These are phyloP conservation scores for Uronychia setigera DNA, from an alignment of 73 alveolate species.

Conservation along the genomic window DNA sequence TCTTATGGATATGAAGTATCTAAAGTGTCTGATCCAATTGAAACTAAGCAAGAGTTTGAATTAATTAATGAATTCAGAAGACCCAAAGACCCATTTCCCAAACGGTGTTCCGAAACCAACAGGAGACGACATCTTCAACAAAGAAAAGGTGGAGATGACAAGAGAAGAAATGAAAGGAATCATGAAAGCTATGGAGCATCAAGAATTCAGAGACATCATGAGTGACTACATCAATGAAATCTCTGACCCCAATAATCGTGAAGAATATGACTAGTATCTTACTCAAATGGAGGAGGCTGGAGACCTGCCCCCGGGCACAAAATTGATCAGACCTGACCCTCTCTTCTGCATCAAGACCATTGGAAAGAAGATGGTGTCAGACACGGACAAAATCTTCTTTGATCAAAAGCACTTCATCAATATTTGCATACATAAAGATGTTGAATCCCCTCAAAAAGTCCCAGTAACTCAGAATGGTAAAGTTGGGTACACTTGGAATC, in stretches of 20 bases:
- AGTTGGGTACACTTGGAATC: slow-evolving; percentile 90
- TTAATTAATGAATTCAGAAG: no score
- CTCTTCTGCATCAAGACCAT: slow-evolving; percentile 86
- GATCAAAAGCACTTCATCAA: slow-evolving; percentile 94
- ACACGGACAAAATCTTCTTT: slow-evolving; percentile 68
- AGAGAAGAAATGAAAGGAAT: slow-evolving; percentile 73
- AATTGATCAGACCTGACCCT: slow-evolving; percentile 80
- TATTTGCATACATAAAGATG: slow-evolving; percentile 87
- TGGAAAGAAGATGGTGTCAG: slow-evolving; percentile 71
- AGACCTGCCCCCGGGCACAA: slow-evolving; percentile 89
- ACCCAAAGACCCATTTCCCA: no score
- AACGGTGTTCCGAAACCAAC: no score
- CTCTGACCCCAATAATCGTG: slow-evolving; percentile 97
- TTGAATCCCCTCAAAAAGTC: slow-evolving; percentile 84
- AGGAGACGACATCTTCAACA: no score
- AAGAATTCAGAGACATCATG: slow-evolving; percentile 91
- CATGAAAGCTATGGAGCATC: slow-evolving; percentile 92
- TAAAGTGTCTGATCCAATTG: neutral
- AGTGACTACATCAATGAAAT: slow-evolving; percentile 96
- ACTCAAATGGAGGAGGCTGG: slow-evolving; percentile 91
- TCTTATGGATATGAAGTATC: neutral
- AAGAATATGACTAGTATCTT: slow-evolving; percentile 93
- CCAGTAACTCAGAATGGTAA: slow-evolving; percentile 63
- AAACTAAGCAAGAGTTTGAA: neutral
- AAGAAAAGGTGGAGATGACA: slow-evolving; percentile 59